Base-by-base conservation (phyloP, 2,329 filamentous ascomycete species). In the Ceratocystis alfenasii region DNA sequence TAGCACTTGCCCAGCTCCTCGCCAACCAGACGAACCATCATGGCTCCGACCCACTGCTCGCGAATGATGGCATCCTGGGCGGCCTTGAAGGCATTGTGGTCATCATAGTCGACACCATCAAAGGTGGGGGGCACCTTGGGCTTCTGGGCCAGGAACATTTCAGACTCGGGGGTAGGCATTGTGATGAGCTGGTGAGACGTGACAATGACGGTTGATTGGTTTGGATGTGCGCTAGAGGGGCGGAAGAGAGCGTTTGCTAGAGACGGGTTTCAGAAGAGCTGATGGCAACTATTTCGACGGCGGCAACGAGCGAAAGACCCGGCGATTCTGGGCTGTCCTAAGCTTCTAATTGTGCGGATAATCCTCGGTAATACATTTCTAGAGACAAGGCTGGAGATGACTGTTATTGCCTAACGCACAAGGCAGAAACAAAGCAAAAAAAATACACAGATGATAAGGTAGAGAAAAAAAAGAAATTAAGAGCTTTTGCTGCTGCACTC, bases 1-100 rank as follows among this genome's bases (percentile, higher is more conserved):
- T 94, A 94, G 80, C 89, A 94, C 79, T 90, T 93, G 76, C 86
- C 82, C 78, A 94, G 79, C 80, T 94, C 89, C 75, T 93, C 87
- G 69, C 88, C 80, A 65, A 94, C 88, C 69, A 94, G 78, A 68
- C 89, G 82, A 67, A 87, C 88, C 89, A 92, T 94, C 89, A 94
- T 94, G 75, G 87, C 86, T 75, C 85, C 86, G 68, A 94, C 88
- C 90, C 90, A 94, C 79, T 94, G 89, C 78, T 94, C 89, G 69
- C 89, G 83, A 72, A 94, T 83, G 66, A 94, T 83, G 70, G 89
- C 83, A 75, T 94, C 89, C 75, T 93, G 89, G 65, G 89, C 89
- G 68, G 86, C 85, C 80, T 93, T 94, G 74, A 94, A 80, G 71
- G 85, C 84, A 74, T 84, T 84, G 75, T 86, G 90, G 78, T 94